Base-by-base conservation (phyloP, 1,139 yeast species). In the Suhomyces atakaporum region DNA sequence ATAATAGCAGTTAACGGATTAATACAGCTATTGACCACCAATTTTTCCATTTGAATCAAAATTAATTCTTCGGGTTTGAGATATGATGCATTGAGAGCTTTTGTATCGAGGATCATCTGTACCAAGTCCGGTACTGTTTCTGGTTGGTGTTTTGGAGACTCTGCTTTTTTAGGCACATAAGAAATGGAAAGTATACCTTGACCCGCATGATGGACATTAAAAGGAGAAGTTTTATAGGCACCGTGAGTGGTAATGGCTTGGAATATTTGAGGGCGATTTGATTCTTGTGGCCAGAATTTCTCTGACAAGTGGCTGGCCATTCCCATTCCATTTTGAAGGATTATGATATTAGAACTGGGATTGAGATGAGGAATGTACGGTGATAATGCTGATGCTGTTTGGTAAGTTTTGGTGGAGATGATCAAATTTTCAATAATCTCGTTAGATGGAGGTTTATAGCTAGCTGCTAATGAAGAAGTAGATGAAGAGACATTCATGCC, bases 221-320 rank as follows among this genome's bases (percentile, higher is more conserved):
- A 77, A 1, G 74, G 69, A 4, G 66, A 54, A 0, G 60, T 47
- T 38, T 68, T 63, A 49, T 70, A 72, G 16, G 84, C 88, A 3
- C 97, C 97, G 59, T 90, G 97, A 2, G 88, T 76, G 25, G 83
- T 81, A 11, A 90, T 80, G 30, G 90, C 96, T 53, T 81, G 84
- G 51, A 70, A 78, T 7, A 90, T 53, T 12, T 63, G 65, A 12
- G 95, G 96, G 37, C 80, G 55, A 2, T 51, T 35, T 0, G 40
- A 40, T 1, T 50, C 42, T 2, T 56, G 54, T 1, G 79, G 77
- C 84, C 94, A 88, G n/a, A 80, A 66, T 7, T 56, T 49, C 1
- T 65, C 60, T 11, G 69, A 66, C 24, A 88, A 55, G 29, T 69
- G 67, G 11, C 82, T 84, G 3, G 76, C 63, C 29, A 79, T 69